phyloP scores from a whole-genome alignment of 345 rosid genomes.

The Aquilaria malaccensis region DNA sequence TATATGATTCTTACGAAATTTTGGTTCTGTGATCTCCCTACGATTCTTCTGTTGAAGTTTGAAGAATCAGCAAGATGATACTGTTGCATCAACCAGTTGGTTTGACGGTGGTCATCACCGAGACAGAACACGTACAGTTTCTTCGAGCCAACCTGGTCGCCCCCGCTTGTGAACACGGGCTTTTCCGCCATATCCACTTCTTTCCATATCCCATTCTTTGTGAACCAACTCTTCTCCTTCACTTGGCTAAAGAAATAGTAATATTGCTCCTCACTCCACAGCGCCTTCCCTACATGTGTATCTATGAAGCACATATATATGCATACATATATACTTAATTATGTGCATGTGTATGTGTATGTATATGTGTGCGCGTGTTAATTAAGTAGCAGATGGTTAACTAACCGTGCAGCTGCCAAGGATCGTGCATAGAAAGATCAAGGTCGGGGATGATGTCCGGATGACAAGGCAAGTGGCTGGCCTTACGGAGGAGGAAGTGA shows the following conservation, averaged over 20 bases:
- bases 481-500: slow-evolving; percentile 36
- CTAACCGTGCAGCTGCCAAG: slow-evolving; percentile 38
- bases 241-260: slow-evolving; percentile 31
- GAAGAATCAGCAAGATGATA: slow-evolving; percentile 20
- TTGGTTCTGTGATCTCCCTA: background rate
- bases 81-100: slow-evolving; percentile 41
- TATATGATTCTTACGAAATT: slow-evolving; percentile 10
- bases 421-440: slow-evolving; percentile 19
- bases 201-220: slow-evolving; percentile 37
- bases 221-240: slow-evolving; percentile 9
- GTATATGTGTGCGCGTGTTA: too few species aligned
- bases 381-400: background rate
- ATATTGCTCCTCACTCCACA: slow-evolving; percentile 21
- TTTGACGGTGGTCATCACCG: slow-evolving; percentile 7
- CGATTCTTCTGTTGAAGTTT: background rate
- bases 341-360: too few species aligned
- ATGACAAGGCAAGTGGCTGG: slow-evolving; percentile 14
- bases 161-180: slow-evolving; percentile 11
- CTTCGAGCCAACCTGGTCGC: slow-evolving; percentile 27
- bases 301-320: background rate
- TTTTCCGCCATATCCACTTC: slow-evolving; percentile 17
- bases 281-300: slow-evolving; percentile 28
- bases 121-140: slow-evolving; percentile 22
- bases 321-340: background rate
- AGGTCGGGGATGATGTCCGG: slow-evolving; percentile 33